Base-by-base conservation (phyloP, 176 grass and related monocot genomes). In the Phyllostachys edulis region DNA sequence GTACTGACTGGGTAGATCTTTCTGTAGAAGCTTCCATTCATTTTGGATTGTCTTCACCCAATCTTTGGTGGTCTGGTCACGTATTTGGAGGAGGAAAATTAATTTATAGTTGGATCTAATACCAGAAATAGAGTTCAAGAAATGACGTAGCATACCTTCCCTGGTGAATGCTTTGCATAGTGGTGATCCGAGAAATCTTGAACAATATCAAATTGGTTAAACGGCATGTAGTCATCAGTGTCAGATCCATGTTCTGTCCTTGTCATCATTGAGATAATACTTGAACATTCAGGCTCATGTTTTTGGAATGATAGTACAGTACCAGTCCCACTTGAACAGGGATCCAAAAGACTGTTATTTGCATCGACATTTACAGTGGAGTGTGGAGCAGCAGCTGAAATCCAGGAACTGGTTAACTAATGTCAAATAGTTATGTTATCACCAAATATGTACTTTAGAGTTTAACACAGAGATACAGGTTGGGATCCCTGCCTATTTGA, bases 21-120 rank as follows among this genome's bases (percentile, higher is more conserved):
- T 94, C 71, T 94, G 88, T 63, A 94, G 80, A 84, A 94, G 80
- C 73, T 84, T 91, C 92, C 92, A 94, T 79, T 94, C 92, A 74
- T 86, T 85, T 71, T 91, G 92, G 78, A 94, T 63, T 82, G 83
- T 63, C 50, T 89, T 94, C 61, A 49, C 65, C 92, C 92, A 94
- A 57, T 89, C 92, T 81, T 91, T 94, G 81, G 63, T 63, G 16
- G 84, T 69, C 92, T 94, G 86, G 11, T 86, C 73, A 84, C 66
- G 67, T 21, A 80, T 79, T 44, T 85, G 44, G 57, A 74, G 50
- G 59, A 57, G 63, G 10, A 37, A 81, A 44, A 52, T 62, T 61
- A 60, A 67, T 54, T 36, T 42, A 82, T 5, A 84, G 47, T 64
- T 69, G 15, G 12, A 42, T 77, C 10, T 59, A 87, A 42, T 63